Evolutionary conservation across 495 filamentous ascomycete species (phyloP).

Genomic region (Aspergillus bertholletiae): DNA sequence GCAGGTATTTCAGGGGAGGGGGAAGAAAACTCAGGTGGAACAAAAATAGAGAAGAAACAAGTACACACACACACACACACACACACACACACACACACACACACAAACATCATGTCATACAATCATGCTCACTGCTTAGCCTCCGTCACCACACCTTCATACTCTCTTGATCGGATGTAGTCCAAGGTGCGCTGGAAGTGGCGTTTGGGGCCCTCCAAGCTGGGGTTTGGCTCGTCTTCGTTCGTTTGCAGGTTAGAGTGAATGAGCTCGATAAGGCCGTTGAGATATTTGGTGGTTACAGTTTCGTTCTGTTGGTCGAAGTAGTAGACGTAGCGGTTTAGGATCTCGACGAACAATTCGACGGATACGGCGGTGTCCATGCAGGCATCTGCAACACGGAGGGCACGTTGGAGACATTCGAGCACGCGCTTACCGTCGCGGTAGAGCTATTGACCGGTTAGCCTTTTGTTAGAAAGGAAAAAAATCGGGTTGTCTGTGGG

Average conservation of each 20-base stretch:
- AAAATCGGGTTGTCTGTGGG: too few species aligned
- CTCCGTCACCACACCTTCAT: slow-evolving; percentile 82
- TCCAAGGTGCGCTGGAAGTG: slow-evolving; percentile 95
- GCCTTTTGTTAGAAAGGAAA: neutral
- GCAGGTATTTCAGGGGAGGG: slow-evolving; percentile 1
- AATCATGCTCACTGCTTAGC: slow-evolving; percentile 50
- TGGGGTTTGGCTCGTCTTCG: slow-evolving; percentile 62
- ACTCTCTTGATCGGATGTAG: slow-evolving; percentile 85
- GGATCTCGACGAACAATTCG: slow-evolving; percentile 95
- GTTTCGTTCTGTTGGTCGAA: slow-evolving; percentile 99
- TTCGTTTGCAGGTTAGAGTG: slow-evolving; percentile 89
- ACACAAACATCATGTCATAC: slow-evolving; percentile 15
- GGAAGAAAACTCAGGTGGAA: slow-evolving; percentile 9
- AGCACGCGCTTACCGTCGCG: slow-evolving; percentile 95
- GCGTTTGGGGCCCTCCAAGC: slow-evolving; percentile 78
- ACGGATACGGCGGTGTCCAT: slow-evolving; percentile 99
- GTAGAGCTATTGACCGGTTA: slow-evolving; percentile 63
- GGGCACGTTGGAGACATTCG: slow-evolving; percentile 91
- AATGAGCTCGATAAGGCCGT: slow-evolving; percentile 96
- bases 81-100: too few species aligned
- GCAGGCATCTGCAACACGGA: slow-evolving; percentile 95
- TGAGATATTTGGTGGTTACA: slow-evolving; percentile 96
- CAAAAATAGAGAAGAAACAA: neutral
- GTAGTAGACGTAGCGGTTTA: slow-evolving; percentile 98
- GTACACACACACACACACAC: too few species aligned